phyloP scores from a whole-genome alignment of 2,329 filamentous ascomycete genomes.

The Ophioceras dolichostomum region DNA sequence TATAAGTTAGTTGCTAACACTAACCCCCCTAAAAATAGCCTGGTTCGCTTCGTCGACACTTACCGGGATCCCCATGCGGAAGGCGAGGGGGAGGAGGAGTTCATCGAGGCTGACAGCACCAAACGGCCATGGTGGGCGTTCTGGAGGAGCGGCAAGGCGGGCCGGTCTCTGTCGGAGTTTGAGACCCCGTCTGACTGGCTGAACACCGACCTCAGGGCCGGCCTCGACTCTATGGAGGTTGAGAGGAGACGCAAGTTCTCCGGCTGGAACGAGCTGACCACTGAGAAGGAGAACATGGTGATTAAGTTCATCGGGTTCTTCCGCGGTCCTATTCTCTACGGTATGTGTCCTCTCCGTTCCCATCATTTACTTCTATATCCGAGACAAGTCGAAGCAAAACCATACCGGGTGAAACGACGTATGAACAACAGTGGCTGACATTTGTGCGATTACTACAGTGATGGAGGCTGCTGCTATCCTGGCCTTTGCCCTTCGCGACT shows the following conservation, averaged over 20 bases:
- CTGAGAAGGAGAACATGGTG: conserved; percentile 66
- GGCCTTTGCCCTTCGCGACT: conserved; percentile 62
- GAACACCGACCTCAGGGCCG: conserved; percentile 52
- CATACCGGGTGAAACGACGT: too few relatives aligned
- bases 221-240: conserved; percentile 46
- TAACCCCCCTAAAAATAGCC: conserved; percentile 1
- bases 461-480: conserved; percentile 68
- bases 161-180: conserved; percentile 17
- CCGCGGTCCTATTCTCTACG: conserved; percentile 64
- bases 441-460: conserved; percentile 30
- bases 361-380: too few relatives aligned
- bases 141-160: conserved; percentile 16
- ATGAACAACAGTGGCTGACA: too few relatives aligned
- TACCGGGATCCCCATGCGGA: conserved; percentile 22
- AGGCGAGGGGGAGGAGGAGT: conserved; percentile 15
- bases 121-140: conserved; percentile 23
- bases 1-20: background rate
- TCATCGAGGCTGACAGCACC: conserved; percentile 9
- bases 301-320: conserved; percentile 67
- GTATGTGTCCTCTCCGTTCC: conserved; percentile 30
- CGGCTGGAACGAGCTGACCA: conserved; percentile 60
- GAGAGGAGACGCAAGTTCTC: conserved; percentile 52
- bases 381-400: too few relatives aligned
- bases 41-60: conserved; percentile 21
- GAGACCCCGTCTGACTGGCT: conserved; percentile 37